Base-by-base conservation (phyloP, 306 rosid species). In the Phaseolus lunatus region DNA sequence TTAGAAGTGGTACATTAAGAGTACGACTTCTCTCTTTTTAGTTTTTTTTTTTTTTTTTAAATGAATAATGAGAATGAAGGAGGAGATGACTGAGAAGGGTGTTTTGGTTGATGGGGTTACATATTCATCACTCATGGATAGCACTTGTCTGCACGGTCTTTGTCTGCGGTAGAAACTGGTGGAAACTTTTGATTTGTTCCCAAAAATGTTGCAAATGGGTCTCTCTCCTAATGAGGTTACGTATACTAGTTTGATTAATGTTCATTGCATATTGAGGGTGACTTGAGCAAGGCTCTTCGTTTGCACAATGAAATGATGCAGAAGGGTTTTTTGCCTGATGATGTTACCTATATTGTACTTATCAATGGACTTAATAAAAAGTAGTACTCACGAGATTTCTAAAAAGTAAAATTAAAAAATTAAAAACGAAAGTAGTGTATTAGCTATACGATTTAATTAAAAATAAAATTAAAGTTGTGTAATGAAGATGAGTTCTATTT, bases 351-450 rank as follows among this genome's bases (percentile, higher is more conserved):
- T 67, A 94, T 90, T 78, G 97, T 94, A 45, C 98, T 94, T 75
- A 94, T 92, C 64, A 94, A 94, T 61, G 96, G 98, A 23, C 94
- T 94, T 47, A 89, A 92, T 67, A 92, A 89, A 80, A 91, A 87
- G 77, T n/a, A n/a, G n/a, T n/a, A n/a, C n/a, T n/a, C n/a, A n/a
- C n/a, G n/a, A n/a, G n/a, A n/a, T n/a, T n/a, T n/a, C n/a, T n/a
- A n/a, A n/a, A n/a, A n/a, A n/a, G n/a, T n/a, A n/a, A n/a, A n/a
- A n/a, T n/a, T n/a, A n/a, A n/a, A n/a, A n/a, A n/a, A n/a, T n/a
- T n/a, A n/a, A n/a, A n/a, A n/a, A n/a, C n/a, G n/a, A n/a, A n/a
- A n/a, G n/a, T n/a, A n/a, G n/a, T n/a, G n/a, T n/a, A n/a, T n/a
- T n/a, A n/a, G n/a, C n/a, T n/a, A n/a, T n/a, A n/a, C n/a, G n/a